Evolutionary conservation across 495 filamentous ascomycete genomes (phyloP).

Genomic region (Cladorrhinum samala): DNA sequence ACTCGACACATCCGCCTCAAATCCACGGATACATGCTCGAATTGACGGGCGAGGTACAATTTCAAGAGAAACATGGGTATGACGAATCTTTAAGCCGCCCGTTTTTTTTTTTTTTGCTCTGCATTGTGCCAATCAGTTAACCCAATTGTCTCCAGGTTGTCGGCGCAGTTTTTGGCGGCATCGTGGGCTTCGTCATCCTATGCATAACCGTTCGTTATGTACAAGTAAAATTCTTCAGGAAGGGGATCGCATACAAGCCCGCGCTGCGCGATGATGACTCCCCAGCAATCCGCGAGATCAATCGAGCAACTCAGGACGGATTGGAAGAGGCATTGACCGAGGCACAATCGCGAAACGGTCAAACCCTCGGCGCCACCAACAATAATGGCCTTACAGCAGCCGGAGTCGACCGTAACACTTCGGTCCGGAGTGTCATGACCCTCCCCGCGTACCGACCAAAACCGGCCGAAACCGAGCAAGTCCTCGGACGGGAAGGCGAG

Average conservation of each 20-base stretch:
- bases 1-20: background rate
- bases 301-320: conserved; percentile 19
- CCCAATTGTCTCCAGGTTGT: conserved; percentile 22
- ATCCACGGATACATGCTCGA: background rate
- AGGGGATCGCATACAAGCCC: conserved; percentile 16
- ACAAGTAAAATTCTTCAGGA: conserved; percentile 47
- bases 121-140: too few species aligned
- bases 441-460: conserved; percentile 69
- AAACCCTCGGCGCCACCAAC: conserved; percentile 6
- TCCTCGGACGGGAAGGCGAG: conserved; percentile 89
- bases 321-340: conserved; percentile 13
- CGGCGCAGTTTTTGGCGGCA: conserved; percentile 14
- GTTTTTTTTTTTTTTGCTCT: too few species aligned
- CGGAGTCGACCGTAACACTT: conserved; percentile 76
- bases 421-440: conserved; percentile 86
- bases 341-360: conserved; percentile 1
- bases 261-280: conserved; percentile 18
- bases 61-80: background rate
- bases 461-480: conserved; percentile 67
- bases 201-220: conserved; percentile 23
- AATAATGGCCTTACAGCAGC: too few species aligned
- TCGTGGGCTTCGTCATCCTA: conserved; percentile 14
- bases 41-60: background rate
- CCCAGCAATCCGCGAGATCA: conserved; percentile 17
- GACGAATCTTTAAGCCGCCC: too few species aligned